phyloP scores from a whole-genome alignment of 495 filamentous ascomycete genomes.

The Rusavskia elegans region DNA sequence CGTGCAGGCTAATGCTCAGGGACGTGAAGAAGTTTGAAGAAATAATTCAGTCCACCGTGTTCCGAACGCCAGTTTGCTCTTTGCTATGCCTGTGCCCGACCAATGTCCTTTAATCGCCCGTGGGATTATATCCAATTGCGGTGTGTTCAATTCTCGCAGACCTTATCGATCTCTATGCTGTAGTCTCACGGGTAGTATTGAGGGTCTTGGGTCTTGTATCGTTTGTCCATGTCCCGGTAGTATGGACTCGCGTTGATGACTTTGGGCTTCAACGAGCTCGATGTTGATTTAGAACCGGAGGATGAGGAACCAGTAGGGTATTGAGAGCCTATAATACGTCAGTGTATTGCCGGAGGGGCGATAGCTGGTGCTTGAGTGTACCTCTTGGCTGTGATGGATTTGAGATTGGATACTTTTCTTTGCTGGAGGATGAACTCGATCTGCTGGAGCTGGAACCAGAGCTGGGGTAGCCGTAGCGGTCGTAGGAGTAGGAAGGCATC shows the following conservation, averaged over 20 bases:
- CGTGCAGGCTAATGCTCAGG: too few species aligned
- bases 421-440: not conserved
- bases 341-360: too few species aligned
- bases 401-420: not conserved
- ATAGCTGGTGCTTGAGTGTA: not conserved
- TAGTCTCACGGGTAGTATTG: not conserved
- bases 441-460: not conserved
- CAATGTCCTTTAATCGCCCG: not conserved
- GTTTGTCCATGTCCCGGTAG: not conserved
- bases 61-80: not conserved
- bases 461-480: not conserved
- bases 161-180: not conserved
- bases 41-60: too few species aligned
- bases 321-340: too few species aligned
- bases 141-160: not conserved
- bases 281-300: not conserved
- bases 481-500: not conserved
- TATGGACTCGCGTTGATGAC: not conserved
- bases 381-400: not conserved
- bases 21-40: too few species aligned
- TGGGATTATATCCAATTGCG: not conserved
- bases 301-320: not conserved
- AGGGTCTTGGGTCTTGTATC: not conserved
- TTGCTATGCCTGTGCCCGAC: not conserved
- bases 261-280: not conserved